Evolutionary conservation across 1,139 yeast species (phyloP), one percentile per base, ranked within the genome.

Genomic region (Geotrichum aggregatum): DNA sequence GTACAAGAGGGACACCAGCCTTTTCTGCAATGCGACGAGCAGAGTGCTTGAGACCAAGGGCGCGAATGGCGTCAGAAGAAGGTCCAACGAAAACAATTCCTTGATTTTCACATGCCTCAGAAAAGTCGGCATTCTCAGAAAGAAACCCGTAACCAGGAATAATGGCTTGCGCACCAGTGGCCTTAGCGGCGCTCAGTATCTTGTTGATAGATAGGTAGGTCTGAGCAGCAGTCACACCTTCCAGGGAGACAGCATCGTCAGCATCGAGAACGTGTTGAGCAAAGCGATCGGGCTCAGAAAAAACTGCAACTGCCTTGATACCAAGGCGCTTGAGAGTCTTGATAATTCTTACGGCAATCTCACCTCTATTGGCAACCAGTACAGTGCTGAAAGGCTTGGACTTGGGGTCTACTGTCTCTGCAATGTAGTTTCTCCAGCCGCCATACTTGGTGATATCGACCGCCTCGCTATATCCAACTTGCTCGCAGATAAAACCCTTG

Each of bases 101-200:
- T 66, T 85, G 95, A 52, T 73, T 73, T 18, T 73, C 83, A 73
- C 96, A 84, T 62, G 87, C 79, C 67, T 89, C 96, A 41, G 96
- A 87, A 67, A 92, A 92, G 58, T 87, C 96, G 21, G 98, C 97
- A 68, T 92, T 92, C 70, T 92, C 98, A 13, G 97, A 87, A 44
- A 92, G 75, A 75, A 92, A 92, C 8, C 98, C 98, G 66, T 92
- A 92, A 56, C 98, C 98, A 10, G 98, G 98, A 56, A 91, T 85
- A 58, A 92, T 88, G 26, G 97, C 98, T 66, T 91, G 87, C 38
- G 96, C 87, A 3, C 84, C 84, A 0, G 95, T 76, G 46, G 77
- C 76, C 66, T 86, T 87, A 44, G 96, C 96, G 18, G 96, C 96
- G 42, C 76, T 74, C 48, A 92, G 76, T 54, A 92, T 85, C 72